Evolutionary conservation across 441 rosid species (phyloP).

Genomic region (Brassica hybrid): DNA sequence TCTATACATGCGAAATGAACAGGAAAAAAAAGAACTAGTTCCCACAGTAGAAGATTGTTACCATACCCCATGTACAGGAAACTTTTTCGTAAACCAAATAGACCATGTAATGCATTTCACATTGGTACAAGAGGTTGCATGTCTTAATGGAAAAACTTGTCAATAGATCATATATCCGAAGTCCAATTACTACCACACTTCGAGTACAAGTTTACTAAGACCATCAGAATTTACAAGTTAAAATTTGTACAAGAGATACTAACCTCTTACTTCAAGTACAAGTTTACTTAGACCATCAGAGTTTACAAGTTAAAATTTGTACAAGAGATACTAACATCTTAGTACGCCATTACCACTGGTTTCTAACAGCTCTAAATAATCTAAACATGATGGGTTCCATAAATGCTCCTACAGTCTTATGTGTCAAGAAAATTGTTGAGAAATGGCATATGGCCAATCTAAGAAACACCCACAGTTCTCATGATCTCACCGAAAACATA

Average conservation of each 20-base stretch:
- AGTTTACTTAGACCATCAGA: slow-evolving; percentile 6
- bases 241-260: no score
- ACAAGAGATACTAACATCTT: slow-evolving; percentile 9
- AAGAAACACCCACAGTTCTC: slow-evolving; percentile 15
- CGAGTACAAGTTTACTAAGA: no score
- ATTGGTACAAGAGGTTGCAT: slow-evolving; percentile 9
- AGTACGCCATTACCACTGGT: slow-evolving; percentile 13
- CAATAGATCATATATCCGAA: slow-evolving; percentile 5
- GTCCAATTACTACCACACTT: no score
- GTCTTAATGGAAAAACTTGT: slow-evolving; percentile 10
- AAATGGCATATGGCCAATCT: background rate
- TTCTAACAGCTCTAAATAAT: slow-evolving; percentile 21
- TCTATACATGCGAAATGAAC: slow-evolving; percentile 4
- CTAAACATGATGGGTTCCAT: slow-evolving; percentile 8
- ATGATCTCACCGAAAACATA: background rate
- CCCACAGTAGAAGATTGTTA: no score
- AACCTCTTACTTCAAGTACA: slow-evolving; percentile 12
- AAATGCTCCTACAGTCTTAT: slow-evolving; percentile 24
- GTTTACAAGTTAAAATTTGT: background rate
- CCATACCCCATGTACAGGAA: slow-evolving; percentile 4
- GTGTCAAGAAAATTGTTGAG: slow-evolving; percentile 2
- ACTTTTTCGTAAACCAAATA: background rate
- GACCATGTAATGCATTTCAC: slow-evolving; percentile 20
- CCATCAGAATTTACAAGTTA: no score
- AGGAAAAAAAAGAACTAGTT: background rate